Evolutionary conservation across 2,329 filamentous ascomycete genomes (phyloP).

Genomic region (Cladosporium austrohemisphaericum): DNA sequence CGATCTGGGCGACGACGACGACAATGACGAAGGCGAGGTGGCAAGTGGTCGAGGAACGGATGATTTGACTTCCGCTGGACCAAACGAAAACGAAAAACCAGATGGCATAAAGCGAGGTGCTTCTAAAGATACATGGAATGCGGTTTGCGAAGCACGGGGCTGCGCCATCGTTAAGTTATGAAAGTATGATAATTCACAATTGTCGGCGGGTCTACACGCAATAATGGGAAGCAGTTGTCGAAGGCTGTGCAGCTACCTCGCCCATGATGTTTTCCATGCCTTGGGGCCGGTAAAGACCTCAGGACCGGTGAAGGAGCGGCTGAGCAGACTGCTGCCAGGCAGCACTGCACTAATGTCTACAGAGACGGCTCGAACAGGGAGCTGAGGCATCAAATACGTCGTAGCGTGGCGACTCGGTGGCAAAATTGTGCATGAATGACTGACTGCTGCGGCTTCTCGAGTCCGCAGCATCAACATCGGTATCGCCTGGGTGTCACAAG

Average conservation of each 20-base stretch:
- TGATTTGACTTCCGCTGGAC: constrained; percentile 11
- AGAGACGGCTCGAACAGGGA: constrained; percentile 5
- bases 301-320: constrained; percentile 12
- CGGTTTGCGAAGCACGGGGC: neutral
- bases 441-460: neutral
- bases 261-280: neutral
- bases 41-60: neutral
- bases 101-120: constrained; percentile 1
- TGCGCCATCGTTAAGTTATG: constrained; percentile 1
- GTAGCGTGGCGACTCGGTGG: neutral
- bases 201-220: no score
- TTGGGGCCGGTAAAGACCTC: constrained; percentile 6
- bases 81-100: constrained; percentile 5
- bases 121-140: constrained; percentile 6
- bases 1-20: constrained; percentile 10
- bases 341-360: constrained; percentile 2
- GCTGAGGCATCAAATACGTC: constrained; percentile 11
- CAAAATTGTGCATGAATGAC: neutral
- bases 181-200: no score
- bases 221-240: neutral
- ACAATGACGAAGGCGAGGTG: constrained; percentile 1
- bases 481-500: no score
- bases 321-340: constrained; percentile 5
- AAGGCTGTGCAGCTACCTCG: constrained; percentile 4
- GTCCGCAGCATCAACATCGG: neutral